phyloP scores from a whole-genome alignment of 257 asterid species.

The Przewalskia tangutica region DNA sequence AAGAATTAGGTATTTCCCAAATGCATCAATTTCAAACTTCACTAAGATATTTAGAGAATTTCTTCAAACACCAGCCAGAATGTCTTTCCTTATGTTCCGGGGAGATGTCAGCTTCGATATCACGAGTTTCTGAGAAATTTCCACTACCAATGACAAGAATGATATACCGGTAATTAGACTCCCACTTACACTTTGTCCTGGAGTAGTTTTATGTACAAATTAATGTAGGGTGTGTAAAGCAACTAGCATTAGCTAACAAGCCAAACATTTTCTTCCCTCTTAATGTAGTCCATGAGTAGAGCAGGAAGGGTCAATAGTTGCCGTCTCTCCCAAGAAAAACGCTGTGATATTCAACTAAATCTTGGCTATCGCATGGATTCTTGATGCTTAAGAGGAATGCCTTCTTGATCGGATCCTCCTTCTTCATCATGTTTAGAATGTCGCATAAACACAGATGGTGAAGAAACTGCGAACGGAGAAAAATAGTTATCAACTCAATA shows the following conservation, averaged over 20 bases:
- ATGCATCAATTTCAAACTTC: not conserved
- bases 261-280: not conserved
- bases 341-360: not conserved
- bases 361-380: constrained; percentile 12
- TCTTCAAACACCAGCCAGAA: not conserved
- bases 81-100: too few relatives aligned
- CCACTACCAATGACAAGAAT: not conserved
- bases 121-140: not conserved
- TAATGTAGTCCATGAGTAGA: not conserved
- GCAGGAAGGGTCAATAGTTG: not conserved
- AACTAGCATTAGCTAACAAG: not conserved
- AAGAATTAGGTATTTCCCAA: not conserved
- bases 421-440: constrained; percentile 12
- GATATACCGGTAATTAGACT: not conserved
- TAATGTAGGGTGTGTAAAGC: not conserved
- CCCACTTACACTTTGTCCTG: not conserved
- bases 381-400: constrained; percentile 18
- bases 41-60: not conserved
- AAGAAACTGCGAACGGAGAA: constrained; percentile 7
- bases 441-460: not conserved
- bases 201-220: not conserved
- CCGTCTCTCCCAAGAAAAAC: not conserved
- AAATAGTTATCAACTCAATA: not conserved
- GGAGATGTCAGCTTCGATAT: not conserved
- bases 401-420: constrained; percentile 8